Evolutionary conservation across 2,329 filamentous ascomycete species (phyloP).

Genomic region (Sphaerostilbella broomeana): DNA sequence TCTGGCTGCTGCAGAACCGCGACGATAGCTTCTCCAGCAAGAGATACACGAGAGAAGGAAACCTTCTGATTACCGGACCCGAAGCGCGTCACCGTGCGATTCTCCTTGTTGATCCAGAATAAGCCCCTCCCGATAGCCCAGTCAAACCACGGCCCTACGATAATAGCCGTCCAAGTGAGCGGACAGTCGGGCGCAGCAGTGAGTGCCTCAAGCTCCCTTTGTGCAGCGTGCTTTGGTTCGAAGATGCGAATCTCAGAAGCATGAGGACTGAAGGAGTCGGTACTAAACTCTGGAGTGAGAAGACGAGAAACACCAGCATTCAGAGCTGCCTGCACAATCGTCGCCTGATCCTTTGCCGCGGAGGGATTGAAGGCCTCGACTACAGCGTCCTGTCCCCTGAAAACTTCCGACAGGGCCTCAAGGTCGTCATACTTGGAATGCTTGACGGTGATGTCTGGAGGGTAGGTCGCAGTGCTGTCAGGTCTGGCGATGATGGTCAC

Average conservation of each 20-base stretch:
- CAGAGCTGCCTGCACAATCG: constrained; percentile 16
- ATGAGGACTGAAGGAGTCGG: constrained; percentile 17
- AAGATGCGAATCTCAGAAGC: constrained; percentile 13
- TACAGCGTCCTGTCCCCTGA: constrained; percentile 13
- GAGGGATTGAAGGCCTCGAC: constrained; percentile 22
- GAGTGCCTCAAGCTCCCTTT: constrained; percentile 15
- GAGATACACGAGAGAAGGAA: background rate
- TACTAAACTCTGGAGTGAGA: constrained; percentile 20
- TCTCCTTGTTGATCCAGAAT: constrained; percentile 17
- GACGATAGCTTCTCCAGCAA: background rate
- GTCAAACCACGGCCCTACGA: constrained; percentile 18
- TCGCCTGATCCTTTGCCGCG: constrained; percentile 15
- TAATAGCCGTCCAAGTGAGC: constrained; percentile 19
- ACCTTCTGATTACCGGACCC: constrained; percentile 7
- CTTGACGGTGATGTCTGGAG: background rate
- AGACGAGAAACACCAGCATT: constrained; percentile 15
- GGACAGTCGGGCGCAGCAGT: background rate
- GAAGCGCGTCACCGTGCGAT: constrained; percentile 10
- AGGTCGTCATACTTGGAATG: background rate
- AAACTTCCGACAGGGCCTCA: background rate
- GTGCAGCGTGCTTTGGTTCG: constrained; percentile 15
- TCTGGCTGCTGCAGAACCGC: constrained; percentile 2
- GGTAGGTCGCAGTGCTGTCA: constrained; percentile 3
- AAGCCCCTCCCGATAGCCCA: constrained; percentile 16
- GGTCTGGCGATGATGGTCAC: constrained; percentile 6